phyloP scores from a whole-genome alignment of 2,329 filamentous ascomycete species.

The Tympanopsis confertula region DNA sequence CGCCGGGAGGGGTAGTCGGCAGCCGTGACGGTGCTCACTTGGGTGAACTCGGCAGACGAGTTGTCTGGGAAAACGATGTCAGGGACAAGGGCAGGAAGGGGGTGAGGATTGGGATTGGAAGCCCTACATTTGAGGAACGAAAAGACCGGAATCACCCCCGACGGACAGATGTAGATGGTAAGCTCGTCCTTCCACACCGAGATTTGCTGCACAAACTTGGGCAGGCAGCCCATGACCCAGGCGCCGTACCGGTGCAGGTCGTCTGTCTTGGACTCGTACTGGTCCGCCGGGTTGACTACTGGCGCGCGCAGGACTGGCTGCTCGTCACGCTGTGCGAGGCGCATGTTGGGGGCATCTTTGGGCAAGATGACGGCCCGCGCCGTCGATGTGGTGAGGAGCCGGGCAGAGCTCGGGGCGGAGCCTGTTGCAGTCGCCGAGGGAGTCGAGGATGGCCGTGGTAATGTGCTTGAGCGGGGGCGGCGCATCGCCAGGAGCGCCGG shows the following conservation, averaged over 20 bases:
- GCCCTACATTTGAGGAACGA: slow-evolving; percentile 71
- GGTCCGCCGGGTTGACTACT: slow-evolving; percentile 84
- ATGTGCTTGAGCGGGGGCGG: slow-evolving; percentile 40
- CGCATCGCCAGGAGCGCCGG: too few relatives aligned
- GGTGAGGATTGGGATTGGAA: neutral
- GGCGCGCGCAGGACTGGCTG: slow-evolving; percentile 61
- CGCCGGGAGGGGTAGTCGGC: slow-evolving; percentile 93
- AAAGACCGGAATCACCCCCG: slow-evolving; percentile 83
- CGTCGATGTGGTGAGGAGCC: slow-evolving; percentile 36
- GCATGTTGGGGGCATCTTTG: slow-evolving; percentile 55
- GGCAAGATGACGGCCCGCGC: slow-evolving; percentile 35
- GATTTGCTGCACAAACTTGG: slow-evolving; percentile 98
- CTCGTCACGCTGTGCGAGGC: slow-evolving; percentile 46
- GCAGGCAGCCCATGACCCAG: slow-evolving; percentile 90
- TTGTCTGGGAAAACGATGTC: slow-evolving; percentile 52
- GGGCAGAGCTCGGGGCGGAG: slow-evolving; percentile 13
- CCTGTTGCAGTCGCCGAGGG: slow-evolving; percentile 19
- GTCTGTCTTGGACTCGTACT: slow-evolving; percentile 77
- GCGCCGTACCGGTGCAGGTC: slow-evolving; percentile 87
- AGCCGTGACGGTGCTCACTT: slow-evolving; percentile 81
- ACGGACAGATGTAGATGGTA: slow-evolving; percentile 80
- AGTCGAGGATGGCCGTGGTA: slow-evolving; percentile 40
- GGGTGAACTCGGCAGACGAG: slow-evolving; percentile 92
- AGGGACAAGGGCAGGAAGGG: neutral
- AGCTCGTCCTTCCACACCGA: slow-evolving; percentile 99